phyloP scores from a whole-genome alignment of 169 alveolate genomes.

The Haemoproteus tartakovskyi region DNA sequence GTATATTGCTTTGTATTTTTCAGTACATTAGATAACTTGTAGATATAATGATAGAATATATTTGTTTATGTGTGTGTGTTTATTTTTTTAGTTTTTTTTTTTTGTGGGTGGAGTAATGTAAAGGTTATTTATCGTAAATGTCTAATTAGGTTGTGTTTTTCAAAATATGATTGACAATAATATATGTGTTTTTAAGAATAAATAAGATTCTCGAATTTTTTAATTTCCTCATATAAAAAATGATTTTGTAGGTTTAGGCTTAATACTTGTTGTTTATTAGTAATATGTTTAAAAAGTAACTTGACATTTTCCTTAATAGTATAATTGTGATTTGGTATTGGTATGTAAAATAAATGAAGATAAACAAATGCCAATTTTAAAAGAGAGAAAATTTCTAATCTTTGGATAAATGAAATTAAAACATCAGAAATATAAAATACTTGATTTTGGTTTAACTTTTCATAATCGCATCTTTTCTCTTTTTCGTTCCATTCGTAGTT shows the following conservation, averaged over 20 bases:
- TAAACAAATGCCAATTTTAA: constrained; percentile 59
- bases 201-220: constrained; percentile 2
- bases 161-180: no score
- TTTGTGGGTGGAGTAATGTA: no score
- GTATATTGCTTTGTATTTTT: no score
- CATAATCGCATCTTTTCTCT: no score
- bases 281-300: constrained; percentile 44
- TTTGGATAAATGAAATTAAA: constrained; percentile 46
- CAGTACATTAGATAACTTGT: no score
- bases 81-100: constrained; percentile 17
- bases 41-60: no score
- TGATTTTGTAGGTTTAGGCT: constrained; percentile 44
- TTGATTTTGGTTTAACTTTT: constrained; percentile 4
- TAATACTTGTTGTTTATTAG: constrained; percentile 49
- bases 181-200: neutral
- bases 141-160: no score
- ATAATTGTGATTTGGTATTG: constrained; percentile 8
- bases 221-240: constrained; percentile 51
- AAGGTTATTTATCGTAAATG: no score
- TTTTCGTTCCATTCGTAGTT: no score
- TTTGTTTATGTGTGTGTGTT: no score
- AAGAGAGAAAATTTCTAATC: constrained; percentile 34
- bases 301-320: constrained; percentile 25
- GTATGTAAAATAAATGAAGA: constrained; percentile 10
- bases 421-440: constrained; percentile 13